A percentile compares a stretch with the other conserved stretches of the same genome.
Conservation (phyloP, 768 basidiomycete species). For the Pulveroboletus sp. region DNA sequence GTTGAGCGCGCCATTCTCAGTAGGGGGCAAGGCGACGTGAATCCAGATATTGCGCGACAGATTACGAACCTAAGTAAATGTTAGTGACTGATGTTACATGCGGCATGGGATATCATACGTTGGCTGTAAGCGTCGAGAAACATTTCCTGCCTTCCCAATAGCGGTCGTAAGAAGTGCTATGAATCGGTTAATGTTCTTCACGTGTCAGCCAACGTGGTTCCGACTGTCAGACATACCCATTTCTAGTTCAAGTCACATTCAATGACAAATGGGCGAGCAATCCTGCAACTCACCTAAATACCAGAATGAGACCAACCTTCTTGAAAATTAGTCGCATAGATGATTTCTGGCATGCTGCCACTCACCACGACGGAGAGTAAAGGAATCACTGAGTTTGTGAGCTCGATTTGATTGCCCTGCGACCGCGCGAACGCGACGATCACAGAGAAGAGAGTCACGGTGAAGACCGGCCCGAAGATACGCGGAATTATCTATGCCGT, state of each 20-base stretch:
- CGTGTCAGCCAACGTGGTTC: background rate
- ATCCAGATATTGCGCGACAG: constrained; percentile 80
- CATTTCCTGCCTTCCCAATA: constrained; percentile 89
- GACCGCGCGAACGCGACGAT: constrained; percentile 57
- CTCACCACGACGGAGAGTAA: constrained; percentile 86
- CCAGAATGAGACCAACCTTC: constrained; percentile 85
- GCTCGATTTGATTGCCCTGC: constrained; percentile 54
- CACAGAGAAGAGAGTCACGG: constrained; percentile 74
- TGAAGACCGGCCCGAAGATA: constrained; percentile 80
- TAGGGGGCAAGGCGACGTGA: constrained; percentile 63
- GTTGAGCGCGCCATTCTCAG: constrained; percentile 40
- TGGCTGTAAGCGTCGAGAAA: constrained; percentile 68
- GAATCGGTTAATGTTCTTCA: background rate
- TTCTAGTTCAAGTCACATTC: constrained; percentile 39
- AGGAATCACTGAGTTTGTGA: constrained; percentile 85
- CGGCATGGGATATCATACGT: constrained; percentile 34
- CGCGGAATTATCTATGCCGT: constrained; percentile 58
- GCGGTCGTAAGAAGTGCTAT: constrained; percentile 80
- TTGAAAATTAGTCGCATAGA: background rate
- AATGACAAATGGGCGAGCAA: background rate
- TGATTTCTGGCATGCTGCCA: constrained; percentile 3
- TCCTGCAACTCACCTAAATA: constrained; percentile 61
- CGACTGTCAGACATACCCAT: constrained; percentile 48
- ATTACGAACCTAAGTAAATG: constrained; percentile 53
- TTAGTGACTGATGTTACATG: background rate